Percentiles rank a stretch among this genome's conserved stretches.
These are phyloP conservation scores for Hypoxylon sp. DNA, from an alignment of 2,329 filamentous ascomycete species.

Conservation along the genomic window DNA sequence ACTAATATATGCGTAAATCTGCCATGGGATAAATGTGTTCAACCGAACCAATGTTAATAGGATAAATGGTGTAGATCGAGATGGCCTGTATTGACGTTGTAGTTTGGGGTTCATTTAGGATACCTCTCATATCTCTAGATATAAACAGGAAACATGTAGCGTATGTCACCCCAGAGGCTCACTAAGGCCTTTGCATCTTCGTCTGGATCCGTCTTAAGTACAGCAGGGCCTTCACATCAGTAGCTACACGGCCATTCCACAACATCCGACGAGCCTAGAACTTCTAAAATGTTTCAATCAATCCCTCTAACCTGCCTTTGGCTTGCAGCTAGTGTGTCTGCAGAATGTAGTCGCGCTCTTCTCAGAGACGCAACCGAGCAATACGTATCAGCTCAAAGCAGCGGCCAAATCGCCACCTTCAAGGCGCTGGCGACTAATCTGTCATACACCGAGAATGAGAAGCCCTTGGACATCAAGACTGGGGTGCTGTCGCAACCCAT, in stretches of 20 bases:
- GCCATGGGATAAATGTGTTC: conserved; percentile 12
- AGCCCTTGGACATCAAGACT: conserved; percentile 33
- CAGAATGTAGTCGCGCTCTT: conserved; percentile 27
- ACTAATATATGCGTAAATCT: conserved; percentile 3
- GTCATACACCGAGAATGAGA: conserved; percentile 52
- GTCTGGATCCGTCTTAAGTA: neutral
- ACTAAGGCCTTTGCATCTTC: neutral
- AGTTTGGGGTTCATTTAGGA: neutral
- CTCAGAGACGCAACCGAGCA: conserved; percentile 41
- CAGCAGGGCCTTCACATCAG: neutral
- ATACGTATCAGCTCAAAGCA: conserved; percentile 42
- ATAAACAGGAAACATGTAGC: no score
- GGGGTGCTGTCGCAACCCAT: conserved; percentile 48
- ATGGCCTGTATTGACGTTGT: neutral
- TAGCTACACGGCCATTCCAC: no score
- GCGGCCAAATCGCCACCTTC: conserved; percentile 31
- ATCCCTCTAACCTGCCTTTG: neutral
- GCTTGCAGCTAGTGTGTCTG: conserved; percentile 5
- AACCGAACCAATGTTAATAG: conserved; percentile 2
- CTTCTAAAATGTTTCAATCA: neutral
- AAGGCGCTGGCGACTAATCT: conserved; percentile 24
- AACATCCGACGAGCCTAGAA: neutral
- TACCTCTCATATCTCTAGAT: neutral
- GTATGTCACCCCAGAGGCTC: neutral
- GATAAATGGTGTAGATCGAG: conserved; percentile 3